Evolutionary conservation across 345 rosid genomes (phyloP), one percentile per base, ranked within the genome.

Genomic region (Populus davidiana): DNA sequence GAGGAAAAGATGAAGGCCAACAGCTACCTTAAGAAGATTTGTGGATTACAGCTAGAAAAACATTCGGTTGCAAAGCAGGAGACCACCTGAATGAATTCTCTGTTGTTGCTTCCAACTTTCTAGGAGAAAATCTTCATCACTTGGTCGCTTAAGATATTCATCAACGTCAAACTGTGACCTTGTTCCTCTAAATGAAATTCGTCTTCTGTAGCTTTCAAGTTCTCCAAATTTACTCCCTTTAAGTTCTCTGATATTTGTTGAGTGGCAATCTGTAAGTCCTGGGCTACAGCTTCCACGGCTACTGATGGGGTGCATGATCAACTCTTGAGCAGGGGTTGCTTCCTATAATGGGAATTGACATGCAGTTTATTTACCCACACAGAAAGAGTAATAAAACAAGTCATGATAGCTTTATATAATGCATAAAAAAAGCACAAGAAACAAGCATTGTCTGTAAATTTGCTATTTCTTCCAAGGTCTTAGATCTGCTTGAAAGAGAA

Each of bases 271-370:
- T 1, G 68, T n/a, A 72, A 77, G 47, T 81, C 76, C 88, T 0
- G 96, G 97, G 81, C 86, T 92, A 91, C 99, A 92, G 74, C 98
- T 93, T 69, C 92, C 97, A 12, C 62, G 90, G 87, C 97, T 93
- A 83, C 97, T 96, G 67, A 74, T 66, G 5, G 91, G 84, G 61
- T 80, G 81, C 72, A 67, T 75, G 79, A 84, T 85, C 44, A 8
- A 54, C 74, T 86, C 94, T 71, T 64, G 85, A 74, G 75, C 84
- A 61, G 81, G 71, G 61, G 83, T 78, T 27, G 82, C 70, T 75
- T 81, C 93, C 96, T 92, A 59, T 65, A n/a, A 69, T 16, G 80
- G 25, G 35, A 68, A 54, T 74, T 39, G 72, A 47, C 73, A 16
- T 3, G 27, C 17, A 62, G 47, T 41, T n/a, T 23, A 59, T 59